phyloP scores from a whole-genome alignment of 169 alveolate genomes.

The Plasmodium ovale region DNA sequence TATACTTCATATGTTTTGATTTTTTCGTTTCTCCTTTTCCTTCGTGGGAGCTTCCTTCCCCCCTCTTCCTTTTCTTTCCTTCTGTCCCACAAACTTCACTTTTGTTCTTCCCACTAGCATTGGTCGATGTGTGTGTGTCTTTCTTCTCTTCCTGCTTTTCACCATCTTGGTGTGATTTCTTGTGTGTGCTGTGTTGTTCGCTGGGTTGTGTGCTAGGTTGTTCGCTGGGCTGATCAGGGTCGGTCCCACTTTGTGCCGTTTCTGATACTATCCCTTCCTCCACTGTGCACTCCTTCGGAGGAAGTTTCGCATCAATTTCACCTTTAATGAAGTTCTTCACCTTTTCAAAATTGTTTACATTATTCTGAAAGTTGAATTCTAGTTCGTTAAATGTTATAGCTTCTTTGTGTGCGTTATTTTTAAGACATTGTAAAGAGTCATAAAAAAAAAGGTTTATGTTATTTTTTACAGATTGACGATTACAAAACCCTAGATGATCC shows the following conservation, averaged over 20 bases:
- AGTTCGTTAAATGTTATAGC: not conserved
- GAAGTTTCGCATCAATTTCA: not conserved
- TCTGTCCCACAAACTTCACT: not conserved
- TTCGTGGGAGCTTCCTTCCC: not conserved
- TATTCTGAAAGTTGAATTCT: slow-evolving; percentile 20
- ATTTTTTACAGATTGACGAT: slow-evolving; percentile 61
- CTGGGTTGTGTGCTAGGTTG: not conserved
- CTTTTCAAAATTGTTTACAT: slow-evolving; percentile 33
- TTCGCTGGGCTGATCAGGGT: not conserved
- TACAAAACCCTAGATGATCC: slow-evolving; percentile 60
- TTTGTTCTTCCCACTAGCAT: not conserved
- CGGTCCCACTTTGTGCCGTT: not conserved
- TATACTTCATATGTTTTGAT: not conserved
- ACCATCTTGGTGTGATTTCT: not conserved
- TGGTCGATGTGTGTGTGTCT: no score
- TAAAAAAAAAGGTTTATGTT: slow-evolving; percentile 31
- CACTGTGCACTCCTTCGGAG: no score
- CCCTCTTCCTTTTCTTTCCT: slow-evolving; percentile 1
- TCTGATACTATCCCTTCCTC: not conserved
- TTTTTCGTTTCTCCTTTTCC: not conserved
- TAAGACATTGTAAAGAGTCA: not conserved
- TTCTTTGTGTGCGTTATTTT: not conserved
- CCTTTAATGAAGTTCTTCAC: slow-evolving; percentile 8
- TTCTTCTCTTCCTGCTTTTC: not conserved
- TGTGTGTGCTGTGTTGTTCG: not conserved